A percentile compares a stretch with the other conserved stretches of the same genome.
Evolutionary conservation across 2,329 filamentous ascomycete genomes (phyloP).

Genomic region (Monilinia fructicola): DNA sequence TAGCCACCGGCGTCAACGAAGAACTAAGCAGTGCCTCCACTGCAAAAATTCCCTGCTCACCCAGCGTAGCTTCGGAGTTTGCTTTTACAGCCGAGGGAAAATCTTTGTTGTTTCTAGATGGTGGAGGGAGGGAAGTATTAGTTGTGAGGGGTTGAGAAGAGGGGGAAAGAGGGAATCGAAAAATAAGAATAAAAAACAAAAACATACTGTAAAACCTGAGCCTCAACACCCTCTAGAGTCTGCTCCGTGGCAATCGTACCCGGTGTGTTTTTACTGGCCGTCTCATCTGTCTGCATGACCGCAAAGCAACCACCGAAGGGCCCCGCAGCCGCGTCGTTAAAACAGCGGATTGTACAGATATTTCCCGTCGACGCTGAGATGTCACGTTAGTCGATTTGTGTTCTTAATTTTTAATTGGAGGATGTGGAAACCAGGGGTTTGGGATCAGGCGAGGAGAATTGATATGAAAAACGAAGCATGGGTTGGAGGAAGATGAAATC

Average conservation of each 20-base stretch:
- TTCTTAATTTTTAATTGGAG: no score
- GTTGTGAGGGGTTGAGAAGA: no score
- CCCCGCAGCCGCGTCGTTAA: slow-evolving; percentile 56
- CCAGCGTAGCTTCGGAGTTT: slow-evolving; percentile 13
- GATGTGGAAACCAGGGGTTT: no score
- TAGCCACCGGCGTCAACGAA: background rate
- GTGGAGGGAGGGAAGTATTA: background rate
- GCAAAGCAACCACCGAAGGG: slow-evolving; percentile 60
- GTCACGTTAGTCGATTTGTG: background rate
- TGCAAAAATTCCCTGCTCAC: slow-evolving; percentile 14
- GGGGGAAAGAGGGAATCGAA: background rate
- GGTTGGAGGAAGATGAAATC: background rate
- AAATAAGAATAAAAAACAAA: background rate
- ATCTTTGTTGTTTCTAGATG: slow-evolving; percentile 14
- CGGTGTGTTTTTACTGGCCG: slow-evolving; percentile 44
- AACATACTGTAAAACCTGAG: slow-evolving; percentile 15
- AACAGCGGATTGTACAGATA: slow-evolving; percentile 58
- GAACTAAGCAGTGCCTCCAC: slow-evolving; percentile 16
- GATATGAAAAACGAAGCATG: background rate
- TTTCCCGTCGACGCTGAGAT: slow-evolving; percentile 48
- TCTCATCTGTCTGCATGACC: slow-evolving; percentile 53
- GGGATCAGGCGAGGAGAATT: no score
- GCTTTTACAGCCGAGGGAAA: slow-evolving; percentile 13
- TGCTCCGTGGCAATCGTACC: slow-evolving; percentile 8
- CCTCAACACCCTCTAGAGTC: slow-evolving; percentile 3